phyloP scores from a whole-genome alignment of 2,329 filamentous ascomycete genomes.

The Beauveria asiatica region DNA sequence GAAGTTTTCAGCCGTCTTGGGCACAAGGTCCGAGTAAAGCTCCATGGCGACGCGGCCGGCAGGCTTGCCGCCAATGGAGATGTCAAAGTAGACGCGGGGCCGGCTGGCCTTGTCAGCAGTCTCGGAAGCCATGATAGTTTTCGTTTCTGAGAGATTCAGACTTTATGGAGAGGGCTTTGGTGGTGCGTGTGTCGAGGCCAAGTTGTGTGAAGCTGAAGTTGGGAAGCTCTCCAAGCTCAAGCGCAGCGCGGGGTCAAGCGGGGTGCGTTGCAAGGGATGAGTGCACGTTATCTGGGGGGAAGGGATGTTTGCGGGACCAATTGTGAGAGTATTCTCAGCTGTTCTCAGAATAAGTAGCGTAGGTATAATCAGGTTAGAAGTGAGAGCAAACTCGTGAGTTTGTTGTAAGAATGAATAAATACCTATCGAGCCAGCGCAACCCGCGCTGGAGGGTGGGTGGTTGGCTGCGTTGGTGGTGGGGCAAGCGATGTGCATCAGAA shows the following conservation, averaged over 20 bases:
- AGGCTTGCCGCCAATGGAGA: conserved; percentile 66
- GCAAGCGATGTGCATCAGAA: neutral
- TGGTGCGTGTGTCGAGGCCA: neutral
- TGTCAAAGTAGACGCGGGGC: conserved; percentile 86
- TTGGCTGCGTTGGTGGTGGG: neutral
- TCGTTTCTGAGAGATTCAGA: neutral
- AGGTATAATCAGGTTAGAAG: neutral
- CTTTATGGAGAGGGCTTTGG: neutral
- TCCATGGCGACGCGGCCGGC: conserved; percentile 80
- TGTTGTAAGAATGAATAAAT: neutral
- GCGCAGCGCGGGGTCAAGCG: conserved; percentile 3
- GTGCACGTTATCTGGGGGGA: neutral
- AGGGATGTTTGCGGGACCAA: neutral
- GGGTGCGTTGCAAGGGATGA: neutral
- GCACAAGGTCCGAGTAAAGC: conserved; percentile 68
- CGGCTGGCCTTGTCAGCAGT: conserved; percentile 44
- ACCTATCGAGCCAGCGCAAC: neutral
- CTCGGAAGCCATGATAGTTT: conserved; percentile 31
- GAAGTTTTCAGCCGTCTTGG: conserved; percentile 96
- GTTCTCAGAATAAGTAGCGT: neutral
- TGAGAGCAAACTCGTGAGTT: neutral
- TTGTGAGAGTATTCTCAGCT: neutral
- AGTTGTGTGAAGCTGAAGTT: neutral
- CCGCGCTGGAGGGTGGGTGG: neutral
- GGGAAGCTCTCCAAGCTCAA: neutral